Percentiles rank a stretch among this genome's conserved stretches.
phyloP scores from a whole-genome alignment of 2,329 filamentous ascomycete genomes.

The Colletotrichum chlorophyti region DNA sequence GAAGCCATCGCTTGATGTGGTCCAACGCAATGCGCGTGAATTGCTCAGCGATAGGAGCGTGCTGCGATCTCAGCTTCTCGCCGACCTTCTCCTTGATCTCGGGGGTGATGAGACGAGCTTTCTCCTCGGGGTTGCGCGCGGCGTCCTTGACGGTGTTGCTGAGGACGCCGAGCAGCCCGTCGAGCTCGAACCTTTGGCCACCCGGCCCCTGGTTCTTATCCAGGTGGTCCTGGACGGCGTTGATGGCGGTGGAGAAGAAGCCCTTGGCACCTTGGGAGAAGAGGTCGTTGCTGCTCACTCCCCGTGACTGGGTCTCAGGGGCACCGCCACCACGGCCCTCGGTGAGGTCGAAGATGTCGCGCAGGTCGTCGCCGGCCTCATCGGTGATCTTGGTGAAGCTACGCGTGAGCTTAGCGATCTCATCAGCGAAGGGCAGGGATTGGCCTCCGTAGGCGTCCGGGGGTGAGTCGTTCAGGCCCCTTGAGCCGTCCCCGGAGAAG shows the following conservation, averaged over 20 bases:
- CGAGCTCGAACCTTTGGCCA: conserved; percentile 44
- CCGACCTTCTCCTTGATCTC: conserved; percentile 54
- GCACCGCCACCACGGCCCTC: conserved; percentile 36
- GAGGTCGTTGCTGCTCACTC: conserved; percentile 27
- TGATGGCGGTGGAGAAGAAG: conserved; percentile 49
- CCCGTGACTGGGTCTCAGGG: conserved; percentile 36
- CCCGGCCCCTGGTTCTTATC: conserved; percentile 36
- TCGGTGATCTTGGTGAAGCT: conserved; percentile 48
- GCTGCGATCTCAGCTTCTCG: conserved; percentile 47
- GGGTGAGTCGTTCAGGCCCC: conserved; percentile 40
- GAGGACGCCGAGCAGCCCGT: conserved; percentile 49
- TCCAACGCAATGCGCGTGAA: conserved; percentile 53
- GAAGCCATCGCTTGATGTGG: conserved; percentile 53
- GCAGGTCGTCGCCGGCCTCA: conserved; percentile 48
- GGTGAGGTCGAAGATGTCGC: conserved; percentile 51
- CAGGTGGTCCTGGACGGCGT: conserved; percentile 48
- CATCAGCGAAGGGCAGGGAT: conserved; percentile 53
- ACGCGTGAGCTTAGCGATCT: conserved; percentile 49
- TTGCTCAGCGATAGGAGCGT: conserved; percentile 51
- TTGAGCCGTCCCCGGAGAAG: conserved; percentile 25
- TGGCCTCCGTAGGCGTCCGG: conserved; percentile 49
- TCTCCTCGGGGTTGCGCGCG: conserved; percentile 52
- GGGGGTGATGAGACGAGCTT: conserved; percentile 50
- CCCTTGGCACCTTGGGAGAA: conserved; percentile 40
- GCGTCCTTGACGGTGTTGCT: conserved; percentile 52